A percentile compares a stretch with the other conserved stretches of the same genome.
phyloP scores from a whole-genome alignment of 768 basidiomycete species.

The Rhizopogon roseolus region DNA sequence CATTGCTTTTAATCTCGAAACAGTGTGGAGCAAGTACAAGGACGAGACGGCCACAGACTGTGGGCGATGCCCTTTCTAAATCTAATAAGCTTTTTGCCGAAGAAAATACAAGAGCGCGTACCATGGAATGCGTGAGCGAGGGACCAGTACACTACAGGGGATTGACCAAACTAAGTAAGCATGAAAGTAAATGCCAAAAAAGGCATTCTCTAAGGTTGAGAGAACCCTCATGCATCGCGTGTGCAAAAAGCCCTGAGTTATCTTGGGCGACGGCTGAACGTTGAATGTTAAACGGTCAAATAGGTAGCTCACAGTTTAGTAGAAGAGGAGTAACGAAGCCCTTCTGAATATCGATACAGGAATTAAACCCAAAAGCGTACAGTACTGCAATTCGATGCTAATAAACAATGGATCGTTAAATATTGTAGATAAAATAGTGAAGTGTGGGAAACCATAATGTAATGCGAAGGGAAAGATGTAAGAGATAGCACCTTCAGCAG shows the following conservation, averaged over 20 bases:
- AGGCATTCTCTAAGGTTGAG: conserved; percentile 16
- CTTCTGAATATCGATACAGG: neutral
- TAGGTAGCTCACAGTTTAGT: neutral
- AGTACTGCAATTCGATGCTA: conserved; percentile 1
- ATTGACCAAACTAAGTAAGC: conserved; percentile 18
- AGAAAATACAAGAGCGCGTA: conserved; percentile 20
- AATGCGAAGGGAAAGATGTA: neutral
- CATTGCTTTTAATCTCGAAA: neutral
- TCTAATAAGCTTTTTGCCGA: conserved; percentile 16
- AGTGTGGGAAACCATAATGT: neutral
- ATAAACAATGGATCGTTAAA: neutral
- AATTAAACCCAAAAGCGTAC: neutral
- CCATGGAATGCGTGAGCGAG: conserved; percentile 4
- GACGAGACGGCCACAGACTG: neutral
- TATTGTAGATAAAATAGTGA: neutral
- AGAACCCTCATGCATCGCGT: neutral
- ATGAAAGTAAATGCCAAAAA: conserved; percentile 24
- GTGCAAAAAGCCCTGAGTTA: neutral
- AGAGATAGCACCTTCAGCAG: neutral
- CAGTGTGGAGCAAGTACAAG: conserved; percentile 14
- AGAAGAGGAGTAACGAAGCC: neutral
- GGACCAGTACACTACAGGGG: neutral
- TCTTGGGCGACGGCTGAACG: too few species aligned
- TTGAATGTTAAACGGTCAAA: neutral
- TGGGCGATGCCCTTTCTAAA: conserved; percentile 2